Evolutionary conservation across 208 protist species (phyloP).

Genomic region (Leishmania arabica): DNA sequence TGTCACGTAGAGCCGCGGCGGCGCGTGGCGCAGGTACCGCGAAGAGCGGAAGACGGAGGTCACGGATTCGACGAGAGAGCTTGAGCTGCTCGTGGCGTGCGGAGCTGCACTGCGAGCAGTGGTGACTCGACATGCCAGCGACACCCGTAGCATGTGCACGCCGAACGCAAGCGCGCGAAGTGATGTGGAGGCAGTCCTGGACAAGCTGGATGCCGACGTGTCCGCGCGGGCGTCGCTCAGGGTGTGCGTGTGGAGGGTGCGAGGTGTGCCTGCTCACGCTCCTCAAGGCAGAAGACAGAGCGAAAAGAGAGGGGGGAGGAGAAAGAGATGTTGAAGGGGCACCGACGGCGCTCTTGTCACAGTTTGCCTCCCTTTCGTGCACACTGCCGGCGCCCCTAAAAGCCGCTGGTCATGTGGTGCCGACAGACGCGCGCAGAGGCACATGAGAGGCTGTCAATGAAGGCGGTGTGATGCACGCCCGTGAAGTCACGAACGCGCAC

Average conservation of each 20-base stretch:
- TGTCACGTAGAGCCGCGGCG: slow-evolving; percentile 73
- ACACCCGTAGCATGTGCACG: slow-evolving; percentile 3
- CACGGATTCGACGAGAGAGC: slow-evolving; percentile 15
- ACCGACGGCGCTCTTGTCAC: background rate
- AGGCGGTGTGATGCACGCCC: background rate
- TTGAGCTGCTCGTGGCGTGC: background rate
- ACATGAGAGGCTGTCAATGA: too few species aligned
- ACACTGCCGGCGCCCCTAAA: background rate
- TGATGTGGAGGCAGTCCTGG: background rate
- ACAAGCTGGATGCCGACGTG: background rate
- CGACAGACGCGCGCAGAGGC: background rate
- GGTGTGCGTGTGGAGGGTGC: background rate
- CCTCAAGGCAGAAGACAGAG: background rate
- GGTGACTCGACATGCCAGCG: background rate
- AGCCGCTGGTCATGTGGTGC: background rate
- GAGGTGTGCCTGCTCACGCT: background rate
- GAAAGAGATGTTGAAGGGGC: background rate
- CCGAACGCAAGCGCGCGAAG: background rate
- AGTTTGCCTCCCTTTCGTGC: background rate
- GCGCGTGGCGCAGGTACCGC: slow-evolving; percentile 68
- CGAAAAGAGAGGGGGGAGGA: background rate
- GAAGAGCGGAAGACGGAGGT: slow-evolving; percentile 12
- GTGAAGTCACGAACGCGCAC: background rate
- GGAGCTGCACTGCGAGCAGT: slow-evolving; percentile 1
- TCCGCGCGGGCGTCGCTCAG: background rate